Conservation (phyloP, 2,329 filamentous ascomycete species). For the Colletotrichum abscissum region DNA sequence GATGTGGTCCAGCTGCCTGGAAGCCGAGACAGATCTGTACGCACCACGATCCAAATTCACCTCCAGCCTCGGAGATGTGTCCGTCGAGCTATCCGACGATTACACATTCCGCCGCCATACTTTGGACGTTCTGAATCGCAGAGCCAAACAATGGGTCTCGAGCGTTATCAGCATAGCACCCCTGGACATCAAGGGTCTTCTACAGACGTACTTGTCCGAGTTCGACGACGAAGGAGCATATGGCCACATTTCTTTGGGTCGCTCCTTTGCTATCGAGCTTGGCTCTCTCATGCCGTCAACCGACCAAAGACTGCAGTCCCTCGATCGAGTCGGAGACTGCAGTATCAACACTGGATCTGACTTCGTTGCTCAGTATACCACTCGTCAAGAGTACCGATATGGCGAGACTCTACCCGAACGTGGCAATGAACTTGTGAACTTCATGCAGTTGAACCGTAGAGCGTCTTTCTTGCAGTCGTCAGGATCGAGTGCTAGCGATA, state of each 20-base stretch:
- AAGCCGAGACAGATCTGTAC: conserved; percentile 94
- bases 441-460: conserved; percentile 66
- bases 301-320: conserved; percentile 85
- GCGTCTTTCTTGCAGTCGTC: conserved; percentile 63
- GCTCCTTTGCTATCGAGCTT: conserved; percentile 95
- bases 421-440: conserved; percentile 72
- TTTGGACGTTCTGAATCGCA: conserved; percentile 79
- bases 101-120: conserved; percentile 85
- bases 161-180: conserved; percentile 86
- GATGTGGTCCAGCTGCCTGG: conserved; percentile 95
- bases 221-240: conserved; percentile 92
- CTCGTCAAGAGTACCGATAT: conserved; percentile 93
- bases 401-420: conserved; percentile 79
- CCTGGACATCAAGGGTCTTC: conserved; percentile 90
- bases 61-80: conserved; percentile 81
- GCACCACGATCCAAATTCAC: conserved; percentile 85
- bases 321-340: conserved; percentile 79
- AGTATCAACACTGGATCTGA: conserved; percentile 93
- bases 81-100: conserved; percentile 92
- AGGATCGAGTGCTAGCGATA: conserved; percentile 63
- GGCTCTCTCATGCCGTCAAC: conserved; percentile 86
- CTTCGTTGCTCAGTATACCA: conserved; percentile 97
- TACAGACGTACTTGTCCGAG: conserved; percentile 96
- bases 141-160: conserved; percentile 84
- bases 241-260: conserved; percentile 89